Evolutionary conservation across 1,284 basidiomycete genomes (phyloP), one percentile per base, ranked within the genome.

Genomic region (Omphalotus olearius): DNA sequence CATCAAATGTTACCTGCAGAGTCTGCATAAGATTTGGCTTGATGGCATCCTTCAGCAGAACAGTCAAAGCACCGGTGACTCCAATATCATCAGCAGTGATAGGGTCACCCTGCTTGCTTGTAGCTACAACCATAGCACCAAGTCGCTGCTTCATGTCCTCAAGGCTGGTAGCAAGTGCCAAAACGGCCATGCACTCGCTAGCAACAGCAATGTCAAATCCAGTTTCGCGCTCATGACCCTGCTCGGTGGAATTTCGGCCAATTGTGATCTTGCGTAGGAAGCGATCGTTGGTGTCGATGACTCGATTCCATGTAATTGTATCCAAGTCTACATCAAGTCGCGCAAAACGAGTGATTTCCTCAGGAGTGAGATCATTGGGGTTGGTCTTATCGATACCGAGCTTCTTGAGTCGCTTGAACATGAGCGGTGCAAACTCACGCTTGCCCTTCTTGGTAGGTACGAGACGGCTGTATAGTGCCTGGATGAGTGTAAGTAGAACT

Each of bases 1-100:
- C 16, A 35, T 33, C 37, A 13, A 39, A 30, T 43, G 28, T 51
- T 61, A 79, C 82, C 73, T 99, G 93, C 45, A 99, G 78, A 7
- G 96, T 97, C 72, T 99, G 96, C 96, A 99, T 99, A 59, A 99
- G 71, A 66, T 98, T 99, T 17, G 96, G 96, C 76, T 99, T 99
- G 76, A 99, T 96, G 17, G 97, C 93, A 65, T 99, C 96, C 78
- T 98, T 98, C 88, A 99, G 92, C 56, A 99, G 79, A 45, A 99
- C 96, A 13, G 97, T 91, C 56, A 99, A 83, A 51, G 96, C 96
- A 57, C 96, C 96, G 58, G 93, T 91, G 61, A 92, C 92, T 61
- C 96, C 96, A 55, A 99, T 82, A 69, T 99, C 96, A 67, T 99
- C 97, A 17, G 95, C 95, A 25, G 96, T 99, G 69, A 99, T 79